Base-by-base conservation (phyloP, 129 eudicot genomes). In the Dittrichia graveolens region DNA sequence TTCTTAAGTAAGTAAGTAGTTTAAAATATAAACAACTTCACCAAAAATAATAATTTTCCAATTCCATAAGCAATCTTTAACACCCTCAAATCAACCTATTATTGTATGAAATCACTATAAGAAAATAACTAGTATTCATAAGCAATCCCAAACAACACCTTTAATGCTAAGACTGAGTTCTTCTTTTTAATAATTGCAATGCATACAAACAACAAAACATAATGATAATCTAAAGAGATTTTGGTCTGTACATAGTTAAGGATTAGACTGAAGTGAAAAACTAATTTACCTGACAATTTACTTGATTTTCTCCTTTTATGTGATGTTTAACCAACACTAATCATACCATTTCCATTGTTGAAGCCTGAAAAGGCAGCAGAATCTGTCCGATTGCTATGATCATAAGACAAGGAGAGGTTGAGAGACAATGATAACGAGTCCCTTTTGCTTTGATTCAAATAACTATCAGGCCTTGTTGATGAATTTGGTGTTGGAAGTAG, bases 161-260 rank as follows among this genome's bases (percentile, higher is more conserved):
- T n/a, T n/a, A n/a, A n/a, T n/a, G n/a, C 2, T 49, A 13, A 39
- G 13, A 71, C 34, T 42, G 4, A 16, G 37, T 42, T 14, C 14
- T 42, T 14, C 14, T 16, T 45, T 7, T 65, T 34, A 39, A 39
- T 40, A 72, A 34, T 12, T 62, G 61, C 12, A 45, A 44, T 64
- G 16, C 78, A 72, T 44, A 73, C 72, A 62, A 54, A 73, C 67
- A 38, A 40, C 52, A 54, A 73, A 54, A 79, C 64, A 81, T 10
- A 55, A 72, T 61, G 61, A 59, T 80, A 61, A 68, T 45, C 35
- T 66, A 65, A 65, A 6, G 35, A 71, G 77, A 73, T 69, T 65
- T 79, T 76, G 80, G 87, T 80, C 86, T 89, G 83, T 84, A 89
- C 92, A 82, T 64, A 54, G 72, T 79, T 69, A 52, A 68, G 69